Base-by-base conservation (phyloP, 495 filamentous ascomycete species). In the Podospora conica region DNA sequence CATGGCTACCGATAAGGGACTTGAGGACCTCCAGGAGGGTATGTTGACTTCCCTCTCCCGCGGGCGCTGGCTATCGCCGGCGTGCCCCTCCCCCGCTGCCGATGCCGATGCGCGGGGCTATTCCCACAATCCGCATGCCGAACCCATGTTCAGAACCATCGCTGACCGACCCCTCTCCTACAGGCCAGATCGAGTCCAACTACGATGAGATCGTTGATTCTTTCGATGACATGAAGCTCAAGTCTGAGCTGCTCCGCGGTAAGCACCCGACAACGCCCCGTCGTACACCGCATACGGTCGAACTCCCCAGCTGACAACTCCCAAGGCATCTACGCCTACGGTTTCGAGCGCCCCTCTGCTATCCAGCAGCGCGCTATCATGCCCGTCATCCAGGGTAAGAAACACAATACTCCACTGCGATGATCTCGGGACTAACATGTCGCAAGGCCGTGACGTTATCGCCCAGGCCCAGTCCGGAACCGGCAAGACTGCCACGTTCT, bases 181-280 rank as follows among this genome's bases (percentile, higher is more conserved):
- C 81, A 96, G 96, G 91, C 77, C 91, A 93, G 83, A 98, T 99
- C 84, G 95, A 98, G 84, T 97, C 93, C 75, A 99, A 98, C 91
- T 99, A 99, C 83, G 95, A 99, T 87, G 96, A 99, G 87, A 91
- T 94, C 74, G 95, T 93, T 79, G 95, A 99, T 81, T 96, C 93
- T 65, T 98, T 98, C 80, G 95, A 98, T 82, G 85, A 92, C 68
- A 98, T 98, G 95, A 88, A 89, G 81, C 86, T 98, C 74, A 96
- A 96, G 86, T 72, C 90, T 58, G 95, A 98, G 86, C 88, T 98
- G 75, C 90, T 98, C 74, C 93, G 95, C 84, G 95, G 92, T 95
- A 88, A 82, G 88, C 63, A 61, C 15, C 12, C 20, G 28, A 55
- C 24, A 48, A 20, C 54, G 57, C 61, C 60, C 61, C 63, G 55